phyloP scores from a whole-genome alignment of 495 filamentous ascomycete species.

The Daldinia caldariorum region DNA sequence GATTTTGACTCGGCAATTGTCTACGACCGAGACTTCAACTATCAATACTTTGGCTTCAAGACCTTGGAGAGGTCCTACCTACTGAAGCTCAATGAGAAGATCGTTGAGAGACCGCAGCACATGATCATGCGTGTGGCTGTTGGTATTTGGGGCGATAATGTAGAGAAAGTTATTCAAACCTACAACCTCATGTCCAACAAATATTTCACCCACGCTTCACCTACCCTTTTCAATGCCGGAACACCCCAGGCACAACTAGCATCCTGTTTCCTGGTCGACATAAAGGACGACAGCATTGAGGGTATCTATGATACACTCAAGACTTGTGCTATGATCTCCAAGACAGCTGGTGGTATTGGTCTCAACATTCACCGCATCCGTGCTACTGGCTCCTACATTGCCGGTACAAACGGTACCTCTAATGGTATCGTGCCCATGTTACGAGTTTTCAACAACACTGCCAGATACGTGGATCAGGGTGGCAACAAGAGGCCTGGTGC shows the following conservation, averaged over 20 bases:
- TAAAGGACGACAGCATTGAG: constrained; percentile 99
- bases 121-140: constrained; percentile 99
- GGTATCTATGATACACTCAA: constrained; percentile 99
- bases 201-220: constrained; percentile 97
- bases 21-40: constrained; percentile 99
- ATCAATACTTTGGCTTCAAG: constrained; percentile 99
- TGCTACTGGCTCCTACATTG: constrained; percentile 96
- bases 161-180: constrained; percentile 93
- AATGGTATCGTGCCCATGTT: constrained; percentile 99
- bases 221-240: constrained; percentile 96
- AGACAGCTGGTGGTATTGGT: constrained; percentile 97
- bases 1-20: constrained; percentile 99
- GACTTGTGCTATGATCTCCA: constrained; percentile 99
- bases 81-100: constrained; percentile 88
- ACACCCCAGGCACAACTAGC: constrained; percentile 93
- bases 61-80: constrained; percentile 98
- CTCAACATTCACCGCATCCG: constrained; percentile 95
- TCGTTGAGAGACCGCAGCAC: constrained; percentile 96
- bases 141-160: constrained; percentile 92
- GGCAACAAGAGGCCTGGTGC: constrained; percentile 99
- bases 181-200: constrained; percentile 98
- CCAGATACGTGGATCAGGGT: constrained; percentile 97
- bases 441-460: constrained; percentile 98
- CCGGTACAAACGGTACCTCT: constrained; percentile 95
- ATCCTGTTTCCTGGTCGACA: constrained; percentile 97